Base-by-base conservation (phyloP, 768 basidiomycete species). In the Postia placenta region DNA sequence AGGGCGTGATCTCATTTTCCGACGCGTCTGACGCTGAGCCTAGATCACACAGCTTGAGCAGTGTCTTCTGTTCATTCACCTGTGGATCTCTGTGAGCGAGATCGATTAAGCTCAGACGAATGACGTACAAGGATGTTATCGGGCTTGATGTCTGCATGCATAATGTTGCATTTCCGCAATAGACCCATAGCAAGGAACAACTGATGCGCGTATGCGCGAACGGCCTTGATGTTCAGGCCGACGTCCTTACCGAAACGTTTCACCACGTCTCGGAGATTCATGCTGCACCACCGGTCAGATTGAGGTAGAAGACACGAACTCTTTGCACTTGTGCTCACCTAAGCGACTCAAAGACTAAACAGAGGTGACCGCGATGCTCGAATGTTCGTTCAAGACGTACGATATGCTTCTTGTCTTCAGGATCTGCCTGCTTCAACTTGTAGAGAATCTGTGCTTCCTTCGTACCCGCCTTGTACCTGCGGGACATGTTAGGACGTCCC, bases 61-160 rank as follows among this genome's bases (percentile, higher is more conserved):
- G 67, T 2, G 89, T 93, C 73, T 98, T 97, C 58, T 83, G 83
- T 57, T 97, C 94, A 55, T 93, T 96, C 25, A 97, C 93, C 93
- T 97, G 33, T 40, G 36, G 45, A 6, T 28, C n/a, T 23, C 9
- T 35, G 9, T 11, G 38, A 22, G 6, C 38, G 38, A 39, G 20
- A 39, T 17, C 7, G 12, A 6, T 19, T 15, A 47, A n/a, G 27
- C 48, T 22, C 47, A 45, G 23, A n/a, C n/a, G 49, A 25, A 50
- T 15, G 41, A 76, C 84, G 26, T 54, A 93, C 94, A 60, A 98
- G 66, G 37, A 99, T 95, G 64, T 98, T 98, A 65, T 98, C 96
- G 17, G 96, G 96, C 67, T 98, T 98, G 64, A 99, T 90, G 63
- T 99, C 96, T 5, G 96, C 96, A 60, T 99, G 96, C 81, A 97